Conservation (phyloP, 768 basidiomycete species). For the Podaxis sp. region DNA sequence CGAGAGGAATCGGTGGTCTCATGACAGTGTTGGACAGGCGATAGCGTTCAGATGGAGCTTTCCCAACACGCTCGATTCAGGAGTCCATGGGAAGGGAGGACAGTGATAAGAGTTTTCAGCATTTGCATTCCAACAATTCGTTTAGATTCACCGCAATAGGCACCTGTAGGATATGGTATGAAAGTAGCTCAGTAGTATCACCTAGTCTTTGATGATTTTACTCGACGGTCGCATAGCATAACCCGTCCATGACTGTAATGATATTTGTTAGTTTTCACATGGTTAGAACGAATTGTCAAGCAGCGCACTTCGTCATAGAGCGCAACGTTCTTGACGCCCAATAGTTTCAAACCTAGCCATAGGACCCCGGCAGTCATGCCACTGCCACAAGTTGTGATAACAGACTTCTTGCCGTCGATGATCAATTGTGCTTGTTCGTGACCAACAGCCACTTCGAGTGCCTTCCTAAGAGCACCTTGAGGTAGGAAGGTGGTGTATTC, state of each 20-base stretch:
- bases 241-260: slow-evolving; percentile 86
- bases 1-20: slow-evolving; percentile 62
- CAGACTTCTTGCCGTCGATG: slow-evolving; percentile 53
- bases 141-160: background rate
- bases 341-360: slow-evolving; percentile 85
- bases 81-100: background rate
- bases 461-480: slow-evolving; percentile 53
- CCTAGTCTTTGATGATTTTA: slow-evolving; percentile 55
- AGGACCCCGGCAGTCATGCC: slow-evolving; percentile 97
- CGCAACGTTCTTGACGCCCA: slow-evolving; percentile 60
- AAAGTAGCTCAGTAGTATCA: slow-evolving; percentile 3
- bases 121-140: background rate
- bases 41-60: background rate
- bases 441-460: slow-evolving; percentile 65
- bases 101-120: background rate
- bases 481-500: slow-evolving; percentile 63
- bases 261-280: slow-evolving; percentile 12
- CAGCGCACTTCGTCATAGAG: slow-evolving; percentile 89
- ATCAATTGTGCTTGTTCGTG: slow-evolving; percentile 51
- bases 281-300: slow-evolving; percentile 5
- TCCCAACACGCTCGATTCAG: background rate
- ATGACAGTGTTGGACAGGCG: slow-evolving; percentile 65
- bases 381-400: slow-evolving; percentile 86
- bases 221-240: slow-evolving; percentile 80
- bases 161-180: background rate